These are phyloP conservation scores for Stachybotrys chlorohalonatus DNA, from an alignment of 2,329 filamentous ascomycete species.

Conservation along the genomic window DNA sequence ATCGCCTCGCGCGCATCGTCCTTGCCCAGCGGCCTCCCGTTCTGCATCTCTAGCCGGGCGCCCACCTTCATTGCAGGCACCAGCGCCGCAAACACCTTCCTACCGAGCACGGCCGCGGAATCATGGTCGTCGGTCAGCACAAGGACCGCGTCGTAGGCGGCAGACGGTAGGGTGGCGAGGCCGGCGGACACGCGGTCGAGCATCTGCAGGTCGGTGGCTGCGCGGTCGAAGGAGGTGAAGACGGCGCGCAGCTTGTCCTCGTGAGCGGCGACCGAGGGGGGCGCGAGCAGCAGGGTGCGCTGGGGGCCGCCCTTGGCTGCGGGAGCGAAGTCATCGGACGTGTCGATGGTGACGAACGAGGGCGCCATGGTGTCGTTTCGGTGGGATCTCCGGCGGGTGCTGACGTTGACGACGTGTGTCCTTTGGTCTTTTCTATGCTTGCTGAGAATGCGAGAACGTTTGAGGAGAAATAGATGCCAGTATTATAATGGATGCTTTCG, in stretches of 20 bases:
- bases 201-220: conserved; percentile 87
- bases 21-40: conserved; percentile 48
- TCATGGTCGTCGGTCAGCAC: conserved; percentile 76
- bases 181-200: conserved; percentile 83
- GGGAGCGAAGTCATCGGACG: conserved; percentile 42
- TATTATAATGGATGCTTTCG: background rate
- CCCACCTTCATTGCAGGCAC: conserved; percentile 63
- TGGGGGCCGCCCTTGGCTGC: conserved; percentile 16
- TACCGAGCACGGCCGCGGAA: conserved; percentile 52
- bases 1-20: conserved; percentile 66
- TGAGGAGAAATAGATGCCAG: background rate
- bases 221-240: conserved; percentile 64
- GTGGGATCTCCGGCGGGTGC: background rate
- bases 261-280: conserved; percentile 80
- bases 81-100: conserved; percentile 60
- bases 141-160: conserved; percentile 77
- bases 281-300: conserved; percentile 77
- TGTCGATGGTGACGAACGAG: conserved; percentile 45
- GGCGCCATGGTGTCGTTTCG: conserved; percentile 33
- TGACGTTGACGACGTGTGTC: background rate
- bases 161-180: conserved; percentile 64
- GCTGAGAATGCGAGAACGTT: background rate
- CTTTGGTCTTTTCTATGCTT: background rate
- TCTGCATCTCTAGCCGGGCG: conserved; percentile 60
- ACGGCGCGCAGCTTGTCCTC: conserved; percentile 66